phyloP scores from a whole-genome alignment of 805 yeast genomes.

The Kregervanrija delftensis region DNA sequence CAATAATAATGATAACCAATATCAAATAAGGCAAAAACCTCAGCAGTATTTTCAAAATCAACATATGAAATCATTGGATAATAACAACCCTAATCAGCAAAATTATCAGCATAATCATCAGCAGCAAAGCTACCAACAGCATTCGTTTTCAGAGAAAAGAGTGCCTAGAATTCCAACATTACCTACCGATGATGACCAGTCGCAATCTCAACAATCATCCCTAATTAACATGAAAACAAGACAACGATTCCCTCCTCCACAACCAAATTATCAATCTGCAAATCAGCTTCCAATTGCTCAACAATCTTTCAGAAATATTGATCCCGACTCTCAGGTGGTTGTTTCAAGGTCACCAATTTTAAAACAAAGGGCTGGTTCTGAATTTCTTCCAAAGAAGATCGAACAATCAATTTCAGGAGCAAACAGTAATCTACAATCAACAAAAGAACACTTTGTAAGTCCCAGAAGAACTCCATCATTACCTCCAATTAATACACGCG shows the following conservation, averaged over 20 bases:
- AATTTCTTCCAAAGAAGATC: background rate
- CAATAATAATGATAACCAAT: slow-evolving; percentile 3
- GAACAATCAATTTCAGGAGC: too few relatives aligned
- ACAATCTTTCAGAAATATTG: background rate
- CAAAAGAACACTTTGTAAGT: background rate
- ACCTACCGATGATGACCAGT: too few relatives aligned
- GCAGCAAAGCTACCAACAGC: slow-evolving; percentile 5
- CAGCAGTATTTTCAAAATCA: slow-evolving; percentile 5
- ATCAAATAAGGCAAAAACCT: slow-evolving; percentile 11
- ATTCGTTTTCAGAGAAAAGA: background rate
- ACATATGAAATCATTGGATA: background rate
- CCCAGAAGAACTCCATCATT: slow-evolving; percentile 16
- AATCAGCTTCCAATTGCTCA: background rate
- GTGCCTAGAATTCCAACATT: too few relatives aligned
- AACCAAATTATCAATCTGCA: too few relatives aligned
- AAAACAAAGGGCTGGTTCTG: slow-evolving; percentile 3
- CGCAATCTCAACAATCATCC: too few relatives aligned
- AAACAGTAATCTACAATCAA: too few relatives aligned
- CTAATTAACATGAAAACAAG: too few relatives aligned
- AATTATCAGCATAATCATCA: slow-evolving; percentile 5
- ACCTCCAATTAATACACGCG: slow-evolving; percentile 16
- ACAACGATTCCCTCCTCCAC: too few relatives aligned
- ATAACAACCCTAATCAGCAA: background rate
- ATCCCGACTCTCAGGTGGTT: background rate
- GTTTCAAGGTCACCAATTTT: background rate